A percentile compares a stretch with the other conserved stretches of the same genome.
Evolutionary conservation across 345 rosid genomes (phyloP).

Genomic region (Alliaria petiolata): DNA sequence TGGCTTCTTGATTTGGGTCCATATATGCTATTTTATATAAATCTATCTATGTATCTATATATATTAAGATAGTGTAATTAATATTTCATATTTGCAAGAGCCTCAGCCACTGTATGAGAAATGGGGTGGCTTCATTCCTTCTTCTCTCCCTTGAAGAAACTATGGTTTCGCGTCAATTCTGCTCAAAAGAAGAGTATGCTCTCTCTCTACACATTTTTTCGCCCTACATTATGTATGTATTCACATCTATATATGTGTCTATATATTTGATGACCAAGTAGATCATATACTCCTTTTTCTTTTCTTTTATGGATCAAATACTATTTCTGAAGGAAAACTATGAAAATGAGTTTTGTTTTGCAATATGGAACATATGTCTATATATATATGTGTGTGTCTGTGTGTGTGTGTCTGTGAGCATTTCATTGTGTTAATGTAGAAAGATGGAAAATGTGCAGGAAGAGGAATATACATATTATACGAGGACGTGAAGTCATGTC

Average conservation of each 20-base stretch:
- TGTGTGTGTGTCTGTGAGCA: background rate
- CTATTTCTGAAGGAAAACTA: background rate
- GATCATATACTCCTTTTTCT: background rate
- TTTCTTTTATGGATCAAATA: background rate
- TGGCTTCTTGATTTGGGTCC: conserved; percentile 14
- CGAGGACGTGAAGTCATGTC: conserved; percentile 87
- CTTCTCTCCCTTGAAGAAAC: conserved; percentile 90
- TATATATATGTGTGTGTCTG: background rate
- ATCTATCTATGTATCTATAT: conserved; percentile 13
- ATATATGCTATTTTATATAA: background rate
- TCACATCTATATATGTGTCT: background rate
- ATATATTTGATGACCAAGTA: background rate
- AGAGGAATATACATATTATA: conserved; percentile 83
- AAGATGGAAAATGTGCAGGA: conserved; percentile 41
- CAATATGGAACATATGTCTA: background rate
- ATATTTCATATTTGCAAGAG: conserved; percentile 38
- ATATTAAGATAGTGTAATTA: background rate
- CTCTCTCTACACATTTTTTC: background rate
- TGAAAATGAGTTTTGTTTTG: conserved; percentile 1
- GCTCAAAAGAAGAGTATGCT: conserved; percentile 66
- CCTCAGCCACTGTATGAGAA: conserved; percentile 33
- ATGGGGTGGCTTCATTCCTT: conserved; percentile 95
- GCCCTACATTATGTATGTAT: background rate
- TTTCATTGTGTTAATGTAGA: background rate
- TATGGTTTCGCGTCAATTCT: conserved; percentile 75